Evolutionary conservation across 164 flowering plant genomes (phyloP).

Genomic region (Saururus chinensis): DNA sequence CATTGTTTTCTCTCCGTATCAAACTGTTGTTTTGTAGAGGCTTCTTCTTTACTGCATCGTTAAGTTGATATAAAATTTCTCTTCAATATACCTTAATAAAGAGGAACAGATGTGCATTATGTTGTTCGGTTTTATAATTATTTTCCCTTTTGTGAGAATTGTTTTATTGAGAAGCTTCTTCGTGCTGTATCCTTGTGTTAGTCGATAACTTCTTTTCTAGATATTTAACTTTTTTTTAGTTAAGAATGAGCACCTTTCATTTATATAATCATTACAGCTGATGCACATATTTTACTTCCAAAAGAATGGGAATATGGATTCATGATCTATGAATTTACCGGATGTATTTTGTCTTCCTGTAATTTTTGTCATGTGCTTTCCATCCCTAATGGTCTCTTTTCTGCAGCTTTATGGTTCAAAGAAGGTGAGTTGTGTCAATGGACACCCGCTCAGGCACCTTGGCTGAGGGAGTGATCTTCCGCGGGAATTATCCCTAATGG

Average conservation of each 20-base stretch:
- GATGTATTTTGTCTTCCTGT: neutral
- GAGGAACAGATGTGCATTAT: too few relatives aligned
- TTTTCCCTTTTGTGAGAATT: too few relatives aligned
- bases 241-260: too few relatives aligned
- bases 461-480: constrained; percentile 59
- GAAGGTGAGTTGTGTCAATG: constrained; percentile 77
- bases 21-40: neutral
- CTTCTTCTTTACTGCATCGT: neutral
- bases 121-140: too few relatives aligned
- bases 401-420: constrained; percentile 85
- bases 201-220: neutral
- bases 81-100: neutral
- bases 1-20: neutral
- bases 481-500: neutral
- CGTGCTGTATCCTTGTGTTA: neutral
- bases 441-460: constrained; percentile 67
- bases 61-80: neutral
- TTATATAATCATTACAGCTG: too few relatives aligned
- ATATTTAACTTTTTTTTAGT: too few relatives aligned
- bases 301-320: too few relatives aligned
- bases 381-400: neutral
- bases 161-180: neutral
- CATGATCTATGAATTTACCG: neutral
- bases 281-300: too few relatives aligned
- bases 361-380: neutral